phyloP scores from a whole-genome alignment of 2,329 filamentous ascomycete species.

The Neofusicoccum cordaticola region DNA sequence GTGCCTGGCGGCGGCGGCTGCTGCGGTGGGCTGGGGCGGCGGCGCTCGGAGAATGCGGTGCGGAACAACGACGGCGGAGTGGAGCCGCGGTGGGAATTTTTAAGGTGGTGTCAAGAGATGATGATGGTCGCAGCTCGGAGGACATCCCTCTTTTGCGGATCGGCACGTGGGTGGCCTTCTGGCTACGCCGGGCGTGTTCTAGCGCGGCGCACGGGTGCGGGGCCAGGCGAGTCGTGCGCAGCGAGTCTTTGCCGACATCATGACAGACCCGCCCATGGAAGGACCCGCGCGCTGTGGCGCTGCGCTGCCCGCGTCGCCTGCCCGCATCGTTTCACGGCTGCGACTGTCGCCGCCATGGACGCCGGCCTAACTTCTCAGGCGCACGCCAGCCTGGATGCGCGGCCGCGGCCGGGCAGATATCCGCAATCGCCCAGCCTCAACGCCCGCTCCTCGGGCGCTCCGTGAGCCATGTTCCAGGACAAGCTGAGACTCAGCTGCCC shows the following conservation, averaged over 20 bases:
- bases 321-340: not conserved
- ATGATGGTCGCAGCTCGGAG: not conserved
- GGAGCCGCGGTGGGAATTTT: conserved; percentile 6
- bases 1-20: conserved; percentile 1
- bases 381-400: not conserved
- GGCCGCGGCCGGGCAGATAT: not conserved
- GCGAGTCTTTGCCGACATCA: not conserved
- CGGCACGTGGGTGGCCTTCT: too few relatives aligned
- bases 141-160: not conserved
- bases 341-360: not conserved
- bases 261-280: not conserved
- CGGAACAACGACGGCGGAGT: conserved; percentile 5
- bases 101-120: conserved; percentile 4
- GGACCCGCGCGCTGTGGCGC: conserved; percentile 1
- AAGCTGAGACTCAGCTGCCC: not conserved
- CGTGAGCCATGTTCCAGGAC: not conserved
- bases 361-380: conserved; percentile 1
- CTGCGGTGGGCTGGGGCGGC: not conserved
- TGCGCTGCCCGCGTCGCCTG: not conserved
- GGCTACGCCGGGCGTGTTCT: too few relatives aligned
- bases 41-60: conserved; percentile 1
- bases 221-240: not conserved
- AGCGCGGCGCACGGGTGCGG: not conserved
- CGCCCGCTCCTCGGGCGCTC: not conserved
- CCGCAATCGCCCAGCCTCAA: conserved; percentile 2